These are phyloP conservation scores for Corylus avellana DNA, from an alignment of 306 rosid species.

Conservation along the genomic window DNA sequence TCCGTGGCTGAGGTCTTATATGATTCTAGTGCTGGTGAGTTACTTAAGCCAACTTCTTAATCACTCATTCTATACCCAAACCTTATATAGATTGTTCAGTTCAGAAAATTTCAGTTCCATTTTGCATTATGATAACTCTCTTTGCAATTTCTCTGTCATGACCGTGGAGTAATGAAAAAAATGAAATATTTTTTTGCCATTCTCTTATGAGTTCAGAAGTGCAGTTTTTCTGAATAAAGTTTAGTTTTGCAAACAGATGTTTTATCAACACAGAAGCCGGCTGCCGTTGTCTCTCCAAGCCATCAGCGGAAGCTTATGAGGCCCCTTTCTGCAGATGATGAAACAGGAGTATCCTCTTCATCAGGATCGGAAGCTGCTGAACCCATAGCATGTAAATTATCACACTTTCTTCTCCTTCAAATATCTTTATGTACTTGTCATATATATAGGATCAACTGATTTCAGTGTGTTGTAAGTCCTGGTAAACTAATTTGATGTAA, in stretches of 20 bases:
- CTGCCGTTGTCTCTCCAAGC: constrained; percentile 53
- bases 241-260: constrained; percentile 54
- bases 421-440: constrained; percentile 12
- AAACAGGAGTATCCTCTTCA: constrained; percentile 62
- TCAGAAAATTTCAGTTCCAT: not conserved
- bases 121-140: not conserved
- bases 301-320: constrained; percentile 56
- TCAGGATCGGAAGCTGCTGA: constrained; percentile 55
- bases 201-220: constrained; percentile 22
- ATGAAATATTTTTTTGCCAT: not conserved
- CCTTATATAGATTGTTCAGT: constrained; percentile 5
- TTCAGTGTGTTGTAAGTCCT: constrained; percentile 18
- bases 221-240: constrained; percentile 35
- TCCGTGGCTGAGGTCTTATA: constrained; percentile 77
- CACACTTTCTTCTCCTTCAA: constrained; percentile 35
- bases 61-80: constrained; percentile 8
- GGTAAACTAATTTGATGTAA: constrained; percentile 50
- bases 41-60: constrained; percentile 14
- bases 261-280: constrained; percentile 53
- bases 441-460: constrained; percentile 7
- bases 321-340: constrained; percentile 60
- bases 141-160: not conserved
- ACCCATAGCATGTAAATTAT: constrained; percentile 69
- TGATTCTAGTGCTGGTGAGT: constrained; percentile 68
- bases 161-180: not conserved